These are phyloP conservation scores for Colletotrichum gigasporum DNA, from an alignment of 2,329 filamentous ascomycete species.

Conservation along the genomic window DNA sequence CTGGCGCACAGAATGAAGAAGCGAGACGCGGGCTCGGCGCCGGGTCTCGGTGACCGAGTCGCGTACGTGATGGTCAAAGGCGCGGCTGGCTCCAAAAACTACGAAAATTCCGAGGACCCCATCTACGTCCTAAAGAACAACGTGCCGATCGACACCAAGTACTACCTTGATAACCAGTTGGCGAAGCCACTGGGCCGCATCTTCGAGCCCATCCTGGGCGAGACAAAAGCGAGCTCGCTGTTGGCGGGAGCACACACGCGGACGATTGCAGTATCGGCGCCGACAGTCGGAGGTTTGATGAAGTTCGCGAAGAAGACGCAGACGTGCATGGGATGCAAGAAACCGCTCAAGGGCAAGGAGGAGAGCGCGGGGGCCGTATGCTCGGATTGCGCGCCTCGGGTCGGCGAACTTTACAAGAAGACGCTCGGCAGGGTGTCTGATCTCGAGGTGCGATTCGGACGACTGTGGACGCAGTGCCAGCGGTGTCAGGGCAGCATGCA, in stretches of 20 bases:
- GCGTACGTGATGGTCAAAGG: constrained; percentile 98
- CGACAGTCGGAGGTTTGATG: constrained; percentile 93
- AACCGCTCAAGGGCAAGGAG: constrained; percentile 82
- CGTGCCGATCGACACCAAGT: constrained; percentile 96
- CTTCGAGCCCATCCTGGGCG: constrained; percentile 96
- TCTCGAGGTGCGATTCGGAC: constrained; percentile 89
- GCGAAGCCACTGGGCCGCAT: constrained; percentile 94
- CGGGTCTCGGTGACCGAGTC: constrained; percentile 91
- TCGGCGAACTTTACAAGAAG: constrained; percentile 94
- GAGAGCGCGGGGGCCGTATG: constrained; percentile 90
- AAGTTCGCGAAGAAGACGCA: constrained; percentile 98
- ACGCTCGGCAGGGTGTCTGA: constrained; percentile 89
- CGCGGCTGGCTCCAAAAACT: constrained; percentile 88
- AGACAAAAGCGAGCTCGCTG: constrained; percentile 87
- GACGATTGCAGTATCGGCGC: constrained; percentile 91
- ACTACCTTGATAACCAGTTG: constrained; percentile 98
- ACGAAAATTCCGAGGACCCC: constrained; percentile 96
- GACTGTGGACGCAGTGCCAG: constrained; percentile 98
- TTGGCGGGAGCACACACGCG: constrained; percentile 94
- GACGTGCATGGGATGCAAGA: constrained; percentile 99
- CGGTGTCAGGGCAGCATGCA: constrained; percentile 98
- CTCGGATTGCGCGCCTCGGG: constrained; percentile 81
- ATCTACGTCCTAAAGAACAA: constrained; percentile 98
- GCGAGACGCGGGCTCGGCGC: constrained; percentile 93
- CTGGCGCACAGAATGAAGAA: constrained; percentile 97